Evolutionary conservation across 441 rosid genomes (phyloP), one percentile per base, ranked within the genome.

Genomic region (Adansonia madagascariensis): DNA sequence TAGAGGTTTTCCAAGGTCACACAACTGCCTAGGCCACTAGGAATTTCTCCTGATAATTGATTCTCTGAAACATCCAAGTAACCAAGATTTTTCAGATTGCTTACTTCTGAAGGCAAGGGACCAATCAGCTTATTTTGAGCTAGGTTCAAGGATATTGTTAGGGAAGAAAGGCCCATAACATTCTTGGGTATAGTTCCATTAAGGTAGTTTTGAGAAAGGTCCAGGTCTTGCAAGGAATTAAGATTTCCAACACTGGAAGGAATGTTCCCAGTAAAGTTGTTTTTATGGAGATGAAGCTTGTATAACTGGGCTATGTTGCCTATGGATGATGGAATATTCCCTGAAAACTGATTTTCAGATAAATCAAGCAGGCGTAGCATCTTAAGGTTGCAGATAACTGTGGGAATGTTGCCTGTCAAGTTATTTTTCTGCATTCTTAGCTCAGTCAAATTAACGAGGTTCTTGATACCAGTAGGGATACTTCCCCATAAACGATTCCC

Each of bases 1-100:
- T 46, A 14, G 9, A 84, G 73, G 4, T 20, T 0, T 39, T 76
- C 80, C 67, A 86, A 59, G 1, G 44, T 44, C 3, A 10, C 8
- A 60, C 87, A 82, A 18, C 59, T 15, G 10, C 78, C 75, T 17
- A 80, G 43, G 3, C 50, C 75, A 46, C 50, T 49, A 0, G 82
- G 87, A 77, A 85, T 82, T 15, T 20, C 43, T n/a, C 85, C 78
- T 0, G 80, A 73, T 6, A 82, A 39, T 18, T 15, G 52, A 56
- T 85, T 85, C 0, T 74, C 17, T 1, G 77, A 74, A 71, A 82
- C 15, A 74, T 73, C 70, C 8, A 74, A 69, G 4, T 1, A 0
- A 0, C 7, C 75, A 0, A 77, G 75, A 8, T 15, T 77, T 50
- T 2, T 61, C 47, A 79, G 47, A 0, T 68, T 76, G 50, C 78